Conservation (phyloP, 768 basidiomycete species). For the Asterophora lycoperdoides region DNA sequence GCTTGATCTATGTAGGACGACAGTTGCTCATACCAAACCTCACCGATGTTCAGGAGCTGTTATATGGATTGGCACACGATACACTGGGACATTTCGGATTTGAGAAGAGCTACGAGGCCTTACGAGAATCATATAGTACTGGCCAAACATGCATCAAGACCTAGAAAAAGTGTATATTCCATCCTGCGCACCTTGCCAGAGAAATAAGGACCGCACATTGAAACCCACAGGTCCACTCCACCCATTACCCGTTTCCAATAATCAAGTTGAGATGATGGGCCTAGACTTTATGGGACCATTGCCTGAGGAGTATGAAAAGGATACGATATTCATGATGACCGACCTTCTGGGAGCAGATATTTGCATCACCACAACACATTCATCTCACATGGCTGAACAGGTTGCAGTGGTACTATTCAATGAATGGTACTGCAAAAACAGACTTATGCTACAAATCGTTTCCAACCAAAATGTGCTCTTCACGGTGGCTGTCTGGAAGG, state of each 20-base stretch:
- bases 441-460: slow-evolving; percentile 26
- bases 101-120: slow-evolving; percentile 26
- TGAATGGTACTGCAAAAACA: slow-evolving; percentile 30
- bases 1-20: slow-evolving; percentile 23
- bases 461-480: slow-evolving; percentile 28
- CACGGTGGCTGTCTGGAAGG: slow-evolving; percentile 26
- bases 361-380: slow-evolving; percentile 6
- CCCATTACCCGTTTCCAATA: slow-evolving; percentile 22
- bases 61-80: slow-evolving; percentile 29
- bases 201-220: slow-evolving; percentile 26
- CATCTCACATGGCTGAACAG: slow-evolving; percentile 13
- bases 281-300: slow-evolving; percentile 32
- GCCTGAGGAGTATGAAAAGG: slow-evolving; percentile 21
- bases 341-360: slow-evolving; percentile 24
- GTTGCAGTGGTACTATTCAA: slow-evolving; percentile 24
- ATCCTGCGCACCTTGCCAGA: slow-evolving; percentile 8
- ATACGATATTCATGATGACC: slow-evolving; percentile 24
- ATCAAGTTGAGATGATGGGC: slow-evolving; percentile 19
- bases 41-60: slow-evolving; percentile 16
- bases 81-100: slow-evolving; percentile 30
- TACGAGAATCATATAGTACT: slow-evolving; percentile 26
- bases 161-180: slow-evolving; percentile 9
- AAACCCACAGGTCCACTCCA: slow-evolving; percentile 24
- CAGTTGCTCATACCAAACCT: slow-evolving; percentile 18
- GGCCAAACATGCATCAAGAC: slow-evolving; percentile 31